These are phyloP conservation scores for Xylariaceae sp. DNA, from an alignment of 2,329 filamentous ascomycete genomes.

Conservation along the genomic window DNA sequence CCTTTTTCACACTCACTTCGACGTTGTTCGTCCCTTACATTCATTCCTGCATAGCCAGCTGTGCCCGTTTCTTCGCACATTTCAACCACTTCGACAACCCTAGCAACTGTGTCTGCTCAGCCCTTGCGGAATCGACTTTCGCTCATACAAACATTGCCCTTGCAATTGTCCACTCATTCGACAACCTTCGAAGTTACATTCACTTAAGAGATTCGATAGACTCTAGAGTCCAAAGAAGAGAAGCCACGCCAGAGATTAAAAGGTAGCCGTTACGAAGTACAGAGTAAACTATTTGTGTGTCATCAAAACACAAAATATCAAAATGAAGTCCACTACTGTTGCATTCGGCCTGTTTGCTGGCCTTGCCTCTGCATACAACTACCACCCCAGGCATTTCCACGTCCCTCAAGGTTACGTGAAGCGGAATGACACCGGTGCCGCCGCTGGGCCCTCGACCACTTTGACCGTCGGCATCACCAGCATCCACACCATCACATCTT, in stretches of 20 bases:
- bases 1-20: slow-evolving; percentile 25
- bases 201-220: slow-evolving; percentile 2
- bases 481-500: slow-evolving; percentile 33
- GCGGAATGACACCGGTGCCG: slow-evolving; percentile 26
- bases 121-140: slow-evolving; percentile 36
- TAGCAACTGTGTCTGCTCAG: slow-evolving; percentile 31
- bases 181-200: slow-evolving; percentile 30
- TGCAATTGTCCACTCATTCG: slow-evolving; percentile 33
- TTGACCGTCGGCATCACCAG: slow-evolving; percentile 32
- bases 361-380: slow-evolving; percentile 31
- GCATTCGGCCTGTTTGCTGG: slow-evolving; percentile 33
- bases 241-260: slow-evolving; percentile 21
- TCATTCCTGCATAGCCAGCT: slow-evolving; percentile 30
- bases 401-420: slow-evolving; percentile 24
- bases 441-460: slow-evolving; percentile 25
- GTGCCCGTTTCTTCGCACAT: slow-evolving; percentile 28
- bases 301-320: slow-evolving; percentile 14
- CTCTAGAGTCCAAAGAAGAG: slow-evolving; percentile 21
- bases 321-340: slow-evolving; percentile 35
- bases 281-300: slow-evolving; percentile 3
- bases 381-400: slow-evolving; percentile 33
- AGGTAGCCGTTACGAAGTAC: slow-evolving; percentile 10
- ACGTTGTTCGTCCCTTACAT: slow-evolving; percentile 30
- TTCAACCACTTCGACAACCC: slow-evolving; percentile 16
- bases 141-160: slow-evolving; percentile 30